Evolutionary conservation across 441 rosid genomes (phyloP), one percentile per base, ranked within the genome.

Genomic region (Populus hybrid): DNA sequence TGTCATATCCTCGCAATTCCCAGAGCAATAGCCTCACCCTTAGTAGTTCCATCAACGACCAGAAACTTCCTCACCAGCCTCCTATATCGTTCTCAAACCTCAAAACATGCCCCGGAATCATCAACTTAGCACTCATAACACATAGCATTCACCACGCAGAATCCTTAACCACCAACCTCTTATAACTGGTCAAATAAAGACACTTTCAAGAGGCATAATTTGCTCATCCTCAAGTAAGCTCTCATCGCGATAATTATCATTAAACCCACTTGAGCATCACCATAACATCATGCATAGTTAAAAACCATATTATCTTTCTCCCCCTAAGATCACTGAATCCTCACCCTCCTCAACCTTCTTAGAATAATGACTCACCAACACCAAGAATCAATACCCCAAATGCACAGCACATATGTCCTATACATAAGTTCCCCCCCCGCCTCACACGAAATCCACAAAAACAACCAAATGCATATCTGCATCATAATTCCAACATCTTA

Each of bases 371-470:
- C 67, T 86, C 95, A 64, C 98, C 98, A 21, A 92, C 97, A 19
- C 98, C 98, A 66, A 94, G 91, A 81, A 94, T 75, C 76, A 94
- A n/a, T n/a, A 77, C 14, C 98, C 98, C 86, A 94, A 87, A 78
- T 94, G 98, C 70, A 94, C 98, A 78, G n/a, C 98, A 93, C 93
- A 89, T 69, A 0, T n/a, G 98, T 94, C 88, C 97, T 91, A 24
- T n/a, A 94, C 95, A 71, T 94, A 93, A 11, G 98, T 94, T n/a
- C n/a, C n/a, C n/a, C n/a, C 26, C 98, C 98, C 0, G 98, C 98
- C 85, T 94, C 98, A 35, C 98, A 94, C 24, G 98, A 93, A 82
- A 94, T 91, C 98, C 98, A 94, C n/a, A 64, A 94, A 94, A 16
- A 93, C 98, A 75, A 92, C 94, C 84, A 94, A 88, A 84, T 94